phyloP scores from a whole-genome alignment of 2,329 filamentous ascomycete species.

The Fusarium sp. region DNA sequence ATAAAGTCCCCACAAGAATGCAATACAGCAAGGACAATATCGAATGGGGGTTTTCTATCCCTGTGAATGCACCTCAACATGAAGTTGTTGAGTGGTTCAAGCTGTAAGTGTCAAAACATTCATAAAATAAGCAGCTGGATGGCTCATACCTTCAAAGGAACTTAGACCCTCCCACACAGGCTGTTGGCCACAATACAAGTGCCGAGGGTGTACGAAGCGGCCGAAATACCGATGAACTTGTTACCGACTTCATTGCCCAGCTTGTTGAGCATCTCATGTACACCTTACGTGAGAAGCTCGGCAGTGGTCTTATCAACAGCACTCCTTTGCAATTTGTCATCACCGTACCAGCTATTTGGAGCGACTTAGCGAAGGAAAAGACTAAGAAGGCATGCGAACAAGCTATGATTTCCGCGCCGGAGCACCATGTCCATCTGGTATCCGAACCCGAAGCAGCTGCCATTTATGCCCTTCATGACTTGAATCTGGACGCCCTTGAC shows the following conservation, averaged over 20 bases:
- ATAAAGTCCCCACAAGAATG: constrained; percentile 60
- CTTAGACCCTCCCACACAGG: constrained; percentile 51
- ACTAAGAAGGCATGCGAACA: constrained; percentile 57
- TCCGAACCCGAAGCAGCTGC: constrained; percentile 63
- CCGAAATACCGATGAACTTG: constrained; percentile 53
- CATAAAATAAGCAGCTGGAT: neutral
- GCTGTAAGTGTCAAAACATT: constrained; percentile 49
- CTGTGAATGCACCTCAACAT: constrained; percentile 50
- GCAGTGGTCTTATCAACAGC: constrained; percentile 52
- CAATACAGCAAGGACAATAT: constrained; percentile 50
- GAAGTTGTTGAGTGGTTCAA: constrained; percentile 61
- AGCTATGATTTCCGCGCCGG: constrained; percentile 46
- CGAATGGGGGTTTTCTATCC: constrained; percentile 60
- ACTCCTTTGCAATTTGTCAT: constrained; percentile 61
- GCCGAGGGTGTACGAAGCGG: constrained; percentile 44
- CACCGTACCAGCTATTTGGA: constrained; percentile 68
- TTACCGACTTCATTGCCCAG: constrained; percentile 59
- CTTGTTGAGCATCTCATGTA: constrained; percentile 58
- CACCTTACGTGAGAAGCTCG: constrained; percentile 55
- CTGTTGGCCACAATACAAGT: constrained; percentile 45
- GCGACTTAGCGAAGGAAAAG: constrained; percentile 60
- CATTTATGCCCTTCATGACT: constrained; percentile 56
- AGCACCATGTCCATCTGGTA: constrained; percentile 53
- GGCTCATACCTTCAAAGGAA: constrained; percentile 43
- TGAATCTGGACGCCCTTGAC: constrained; percentile 53